phyloP scores from a whole-genome alignment of 2,329 filamentous ascomycete species.

The Nigrospora sphaerica region DNA sequence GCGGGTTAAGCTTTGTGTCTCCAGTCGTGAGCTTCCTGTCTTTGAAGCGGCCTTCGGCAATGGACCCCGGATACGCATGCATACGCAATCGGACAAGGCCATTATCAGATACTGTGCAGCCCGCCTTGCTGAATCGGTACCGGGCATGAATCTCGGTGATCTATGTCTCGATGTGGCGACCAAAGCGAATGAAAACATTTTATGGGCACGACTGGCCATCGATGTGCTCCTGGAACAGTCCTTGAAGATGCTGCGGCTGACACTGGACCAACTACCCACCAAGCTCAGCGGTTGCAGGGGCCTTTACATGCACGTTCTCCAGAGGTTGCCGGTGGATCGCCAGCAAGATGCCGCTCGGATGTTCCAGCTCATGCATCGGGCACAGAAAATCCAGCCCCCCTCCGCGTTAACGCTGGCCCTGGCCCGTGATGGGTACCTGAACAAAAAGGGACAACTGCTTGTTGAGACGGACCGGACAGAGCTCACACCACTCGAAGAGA shows the following conservation, averaged over 20 bases:
- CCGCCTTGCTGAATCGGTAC: neutral
- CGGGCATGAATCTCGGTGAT: neutral
- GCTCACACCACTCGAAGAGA: too few species aligned
- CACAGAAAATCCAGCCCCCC: slow-evolving; percentile 3
- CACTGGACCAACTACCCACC: slow-evolving; percentile 18
- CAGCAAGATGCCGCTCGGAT: slow-evolving; percentile 20
- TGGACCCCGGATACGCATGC: neutral
- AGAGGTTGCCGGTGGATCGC: slow-evolving; percentile 16
- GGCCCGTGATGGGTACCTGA: neutral
- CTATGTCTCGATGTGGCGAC: slow-evolving; percentile 2
- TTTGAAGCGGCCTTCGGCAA: neutral
- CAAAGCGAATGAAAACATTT: slow-evolving; percentile 2
- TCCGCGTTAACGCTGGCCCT: neutral
- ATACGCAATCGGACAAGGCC: neutral
- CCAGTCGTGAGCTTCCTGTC: slow-evolving; percentile 1
- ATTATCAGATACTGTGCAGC: slow-evolving; percentile 2
- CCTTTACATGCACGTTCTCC: slow-evolving; percentile 23
- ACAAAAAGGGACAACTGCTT: neutral
- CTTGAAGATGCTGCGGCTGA: slow-evolving; percentile 16
- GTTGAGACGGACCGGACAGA: neutral
- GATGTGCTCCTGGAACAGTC: slow-evolving; percentile 10
- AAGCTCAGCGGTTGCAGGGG: slow-evolving; percentile 20
- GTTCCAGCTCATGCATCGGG: slow-evolving; percentile 21
- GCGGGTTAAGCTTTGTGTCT: slow-evolving; percentile 1
- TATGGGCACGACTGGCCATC: slow-evolving; percentile 3